Evolutionary conservation across 257 asterid genomes (phyloP), one percentile per base, ranked within the genome.

Genomic region (Jaltomata sinuosa): DNA sequence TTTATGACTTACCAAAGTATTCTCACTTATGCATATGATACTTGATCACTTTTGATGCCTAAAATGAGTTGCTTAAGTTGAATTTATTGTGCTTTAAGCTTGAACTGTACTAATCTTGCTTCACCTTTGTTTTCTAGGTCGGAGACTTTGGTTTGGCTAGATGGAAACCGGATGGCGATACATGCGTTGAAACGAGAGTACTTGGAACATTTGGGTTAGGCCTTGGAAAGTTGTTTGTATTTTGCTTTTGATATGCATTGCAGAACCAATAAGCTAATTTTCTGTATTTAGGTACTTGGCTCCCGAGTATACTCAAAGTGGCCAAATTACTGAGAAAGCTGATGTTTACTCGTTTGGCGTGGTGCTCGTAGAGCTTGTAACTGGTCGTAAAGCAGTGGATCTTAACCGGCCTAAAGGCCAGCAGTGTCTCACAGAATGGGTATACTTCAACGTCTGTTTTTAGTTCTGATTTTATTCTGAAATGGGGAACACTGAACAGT

Each of bases 261-360:
- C 80, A 72, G 55, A 72, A 82, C 49, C 53, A 27, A 12, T 38
- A 82, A 21, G 38, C 6, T 42, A 25, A 62, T 57, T 40, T 72
- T 38, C 83, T 81, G 82, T 19, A 16, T 83, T 27, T 52, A 93
- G 97, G 90, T 93, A 93, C 86, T 78, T 93, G 87, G 97, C 97
- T 32, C 97, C 97, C 0, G 97, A 92, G 86, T 92, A 93, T 88
- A 94, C 97, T 67, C 94, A 92, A 86, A 93, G 97, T 22, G 97
- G 97, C 22, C 95, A 93, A 86, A 93, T 93, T 67, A 92, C 97
- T n/a, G 94, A 91, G 71, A 93, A 93, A 69, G 94, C 97, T 22
- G 97, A 93, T 11, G 94, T 89, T 21, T 92, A 93, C 91, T 92
- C 97, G 0, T 91, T 93, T 81, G 96, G 97, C 1, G 96, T 93